Conservation (phyloP, 108 stramenopile genomes). For the Cyclotella kingstonii region DNA sequence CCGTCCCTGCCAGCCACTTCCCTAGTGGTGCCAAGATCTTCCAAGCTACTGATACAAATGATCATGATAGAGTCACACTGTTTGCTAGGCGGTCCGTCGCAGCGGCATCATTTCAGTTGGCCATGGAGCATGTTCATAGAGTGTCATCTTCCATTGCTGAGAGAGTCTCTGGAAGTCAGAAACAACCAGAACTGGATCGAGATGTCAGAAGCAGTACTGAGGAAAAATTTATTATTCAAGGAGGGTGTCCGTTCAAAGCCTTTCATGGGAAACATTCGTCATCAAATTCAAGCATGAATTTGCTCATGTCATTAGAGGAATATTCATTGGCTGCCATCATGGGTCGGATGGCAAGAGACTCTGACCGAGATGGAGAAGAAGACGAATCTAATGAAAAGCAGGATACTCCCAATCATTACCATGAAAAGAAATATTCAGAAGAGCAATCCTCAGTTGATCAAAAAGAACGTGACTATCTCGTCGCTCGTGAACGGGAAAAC, state of each 20-base stretch:
- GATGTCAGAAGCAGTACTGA: too few species aligned
- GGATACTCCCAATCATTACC: not conserved
- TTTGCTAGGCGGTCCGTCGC: too few species aligned
- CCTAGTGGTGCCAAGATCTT: not conserved
- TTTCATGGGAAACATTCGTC: conserved; percentile 26
- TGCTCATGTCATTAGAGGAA: conserved; percentile 53
- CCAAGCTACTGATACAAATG: not conserved
- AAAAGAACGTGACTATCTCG: not conserved
- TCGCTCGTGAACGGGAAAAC: not conserved
- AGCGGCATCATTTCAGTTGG: conserved; percentile 26
- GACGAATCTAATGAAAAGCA: conserved; percentile 5
- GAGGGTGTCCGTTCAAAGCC: conserved; percentile 51
- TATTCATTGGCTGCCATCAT: conserved; percentile 68
- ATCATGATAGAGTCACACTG: not conserved
- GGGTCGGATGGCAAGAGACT: conserved; percentile 42
- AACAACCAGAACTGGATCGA: conserved; percentile 2
- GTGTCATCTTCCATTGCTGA: conserved; percentile 38
- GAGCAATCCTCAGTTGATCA: not conserved
- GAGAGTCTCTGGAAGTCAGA: not conserved
- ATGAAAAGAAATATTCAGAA: conserved; percentile 1
- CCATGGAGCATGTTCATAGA: conserved; percentile 43
- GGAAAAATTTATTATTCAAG: conserved; percentile 25
- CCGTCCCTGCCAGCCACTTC: conserved; percentile 59
- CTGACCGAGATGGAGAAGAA: conserved; percentile 9
- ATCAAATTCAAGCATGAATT: conserved; percentile 18